These are phyloP conservation scores for Chytriomyces confervae DNA, from an alignment of 192 early-diverging fungal species.

Conservation along the genomic window DNA sequence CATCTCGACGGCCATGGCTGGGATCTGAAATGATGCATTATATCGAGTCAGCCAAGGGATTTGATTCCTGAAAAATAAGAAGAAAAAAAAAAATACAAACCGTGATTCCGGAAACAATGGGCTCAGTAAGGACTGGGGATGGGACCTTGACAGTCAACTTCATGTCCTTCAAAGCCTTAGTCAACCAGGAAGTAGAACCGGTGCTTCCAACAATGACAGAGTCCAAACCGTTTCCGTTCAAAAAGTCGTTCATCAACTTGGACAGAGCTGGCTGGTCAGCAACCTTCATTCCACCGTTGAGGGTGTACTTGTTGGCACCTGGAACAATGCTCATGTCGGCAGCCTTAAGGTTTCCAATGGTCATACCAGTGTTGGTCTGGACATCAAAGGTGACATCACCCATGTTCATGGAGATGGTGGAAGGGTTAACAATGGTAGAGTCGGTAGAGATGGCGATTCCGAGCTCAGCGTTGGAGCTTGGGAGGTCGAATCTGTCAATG, in stretches of 20 bases:
- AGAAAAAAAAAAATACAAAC: too few relatives aligned
- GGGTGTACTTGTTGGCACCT: slow-evolving; percentile 13
- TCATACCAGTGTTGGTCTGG: neutral
- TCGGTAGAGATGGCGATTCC: slow-evolving; percentile 33
- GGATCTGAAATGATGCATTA: slow-evolving; percentile 4
- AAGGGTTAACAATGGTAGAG: slow-evolving; percentile 31
- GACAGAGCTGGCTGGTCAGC: slow-evolving; percentile 2
- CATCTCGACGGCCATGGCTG: slow-evolving; percentile 8
- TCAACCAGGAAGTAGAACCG: neutral
- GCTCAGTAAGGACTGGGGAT: neutral
- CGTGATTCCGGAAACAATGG: neutral
- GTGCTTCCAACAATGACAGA: too few relatives aligned
- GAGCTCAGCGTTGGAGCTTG: slow-evolving; percentile 21
- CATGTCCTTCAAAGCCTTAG: neutral
- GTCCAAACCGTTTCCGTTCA: neutral
- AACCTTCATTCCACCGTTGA: slow-evolving; percentile 26
- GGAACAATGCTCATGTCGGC: slow-evolving; percentile 16
- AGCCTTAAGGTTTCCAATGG: slow-evolving; percentile 1
- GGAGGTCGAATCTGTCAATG: slow-evolving; percentile 34
- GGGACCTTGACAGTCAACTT: neutral
- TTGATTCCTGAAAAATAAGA: neutral
- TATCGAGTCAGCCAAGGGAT: neutral
- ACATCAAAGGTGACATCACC: slow-evolving; percentile 34
- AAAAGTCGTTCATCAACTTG: slow-evolving; percentile 8
- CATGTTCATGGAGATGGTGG: slow-evolving; percentile 28